Percentiles rank a stretch among this genome's conserved stretches.
phyloP scores from a whole-genome alignment of 2,329 filamentous ascomycete species.

The Paramyrothecium roridum region DNA sequence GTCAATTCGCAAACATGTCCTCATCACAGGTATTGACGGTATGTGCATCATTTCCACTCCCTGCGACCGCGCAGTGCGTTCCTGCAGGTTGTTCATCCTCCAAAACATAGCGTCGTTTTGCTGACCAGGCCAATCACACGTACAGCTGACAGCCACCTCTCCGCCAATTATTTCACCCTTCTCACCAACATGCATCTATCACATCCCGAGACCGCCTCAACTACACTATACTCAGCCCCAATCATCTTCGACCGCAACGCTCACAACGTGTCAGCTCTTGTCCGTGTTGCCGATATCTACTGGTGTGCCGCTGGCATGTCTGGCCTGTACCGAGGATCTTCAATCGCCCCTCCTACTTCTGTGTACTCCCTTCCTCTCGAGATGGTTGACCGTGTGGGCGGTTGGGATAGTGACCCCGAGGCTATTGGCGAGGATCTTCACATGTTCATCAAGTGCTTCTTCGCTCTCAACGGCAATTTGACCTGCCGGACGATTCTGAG shows the following conservation, averaged over 20 bases:
- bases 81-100: background rate
- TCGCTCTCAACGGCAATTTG: slow-evolving; percentile 67
- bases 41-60: slow-evolving; percentile 25
- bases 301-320: slow-evolving; percentile 71
- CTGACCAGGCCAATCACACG: background rate
- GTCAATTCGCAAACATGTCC: slow-evolving; percentile 53
- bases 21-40: slow-evolving; percentile 73
- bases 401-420: slow-evolving; percentile 68
- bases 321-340: slow-evolving; percentile 61
- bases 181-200: slow-evolving; percentile 61
- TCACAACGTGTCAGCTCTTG: slow-evolving; percentile 62
- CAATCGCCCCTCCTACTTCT: slow-evolving; percentile 67
- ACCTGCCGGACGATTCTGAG: slow-evolving; percentile 62
- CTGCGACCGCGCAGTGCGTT: background rate
- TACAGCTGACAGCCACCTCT: slow-evolving; percentile 69
- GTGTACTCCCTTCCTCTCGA: slow-evolving; percentile 69
- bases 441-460: slow-evolving; percentile 78
- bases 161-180: slow-evolving; percentile 63
- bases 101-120: background rate
- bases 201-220: slow-evolving; percentile 56
- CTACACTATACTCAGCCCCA: slow-evolving; percentile 65
- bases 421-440: slow-evolving; percentile 75
- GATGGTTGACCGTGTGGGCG: slow-evolving; percentile 65
- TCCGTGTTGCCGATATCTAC: slow-evolving; percentile 68
- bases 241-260: slow-evolving; percentile 75